Evolutionary conservation across 495 filamentous ascomycete genomes (phyloP), one percentile per base, ranked within the genome.

Genomic region (Talaromyces stipitatus): DNA sequence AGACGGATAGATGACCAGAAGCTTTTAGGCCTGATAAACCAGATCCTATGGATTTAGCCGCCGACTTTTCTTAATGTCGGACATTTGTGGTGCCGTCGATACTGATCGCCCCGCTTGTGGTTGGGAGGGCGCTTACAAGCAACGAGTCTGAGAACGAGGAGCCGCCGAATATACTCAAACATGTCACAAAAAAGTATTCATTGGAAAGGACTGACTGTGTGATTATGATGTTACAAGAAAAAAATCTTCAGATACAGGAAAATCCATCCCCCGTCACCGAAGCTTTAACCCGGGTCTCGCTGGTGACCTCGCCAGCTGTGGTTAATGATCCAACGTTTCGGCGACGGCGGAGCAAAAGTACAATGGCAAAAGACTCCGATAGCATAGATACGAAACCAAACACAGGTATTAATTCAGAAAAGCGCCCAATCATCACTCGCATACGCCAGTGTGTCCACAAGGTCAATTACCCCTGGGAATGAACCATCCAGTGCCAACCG

Each of bases 221-320:
- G 27, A 55, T 55, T 55, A 46, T 43, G 33, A 46, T 55, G 38
- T 45, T 43, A 55, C 54, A 55, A 41, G 24, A 48, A 48, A 26
- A 54, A 36, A 18, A 11, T 53, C 50, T 27, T 22, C 29, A 30
- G 26, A 16, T 26, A 53, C 10, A 33, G 12, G 24, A 26, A n/a
- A 7, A 24, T 26, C 45, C 29, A 20, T 53, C 29, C 50, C 9
- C 29, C 50, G 50, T 30, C 50, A 9, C 52, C 32, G 10, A 48
- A 48, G 45, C 45, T 10, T 47, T 47, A 10, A n/a, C 23, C 20
- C 12, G 9, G 43, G 43, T 26, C 43, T 47, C 8, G 7, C 43
- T 22, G 20, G 11, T 22, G 20, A 22, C 43, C 43, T 48, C 20
- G 20, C 5, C 45, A 48, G 16, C 48, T 30, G 11, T 1, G 27